phyloP scores from a whole-genome alignment of 2,329 filamentous ascomycete species.

The Penicillium corylophilum region DNA sequence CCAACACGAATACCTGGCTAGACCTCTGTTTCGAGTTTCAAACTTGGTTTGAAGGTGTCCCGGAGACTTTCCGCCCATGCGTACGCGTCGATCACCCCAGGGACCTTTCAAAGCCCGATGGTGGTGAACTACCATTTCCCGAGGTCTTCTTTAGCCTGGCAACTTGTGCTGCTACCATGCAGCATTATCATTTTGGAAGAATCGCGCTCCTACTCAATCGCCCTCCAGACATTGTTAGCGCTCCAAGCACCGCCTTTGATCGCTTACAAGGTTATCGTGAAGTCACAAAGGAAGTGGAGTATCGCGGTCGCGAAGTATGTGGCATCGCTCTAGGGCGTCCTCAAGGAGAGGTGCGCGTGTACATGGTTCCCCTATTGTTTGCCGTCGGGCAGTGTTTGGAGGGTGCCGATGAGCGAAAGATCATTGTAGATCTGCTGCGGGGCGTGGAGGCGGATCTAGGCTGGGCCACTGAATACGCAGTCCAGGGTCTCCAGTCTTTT shows the following conservation, averaged over 20 bases:
- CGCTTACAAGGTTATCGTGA: conserved; percentile 57
- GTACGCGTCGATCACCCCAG: conserved; percentile 46
- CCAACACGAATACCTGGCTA: conserved; percentile 53
- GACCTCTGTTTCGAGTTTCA: conserved; percentile 56
- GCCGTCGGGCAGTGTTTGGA: conserved; percentile 60
- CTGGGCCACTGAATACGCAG: conserved; percentile 58
- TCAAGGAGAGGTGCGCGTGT: conserved; percentile 57
- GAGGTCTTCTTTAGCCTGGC: conserved; percentile 62
- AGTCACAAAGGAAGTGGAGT: conserved; percentile 56
- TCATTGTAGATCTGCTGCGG: conserved; percentile 55
- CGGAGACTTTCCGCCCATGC: conserved; percentile 58
- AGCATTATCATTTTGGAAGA: conserved; percentile 64
- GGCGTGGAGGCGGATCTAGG: conserved; percentile 62
- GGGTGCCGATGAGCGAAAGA: conserved; percentile 51
- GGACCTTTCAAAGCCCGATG: conserved; percentile 30
- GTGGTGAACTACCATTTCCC: conserved; percentile 43
- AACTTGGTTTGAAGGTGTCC: conserved; percentile 57
- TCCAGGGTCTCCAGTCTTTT: conserved; percentile 47
- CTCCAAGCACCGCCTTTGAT: conserved; percentile 53
- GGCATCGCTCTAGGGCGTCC: conserved; percentile 58
- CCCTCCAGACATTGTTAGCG: conserved; percentile 55
- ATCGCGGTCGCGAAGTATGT: conserved; percentile 59
- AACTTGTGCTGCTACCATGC: conserved; percentile 63
- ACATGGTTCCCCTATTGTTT: conserved; percentile 59
- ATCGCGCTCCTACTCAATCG: conserved; percentile 63